Percentiles rank a stretch among this genome's conserved stretches.
Evolutionary conservation across 1,139 yeast genomes (phyloP).

Genomic region (Protomyces lactucae-debilis): DNA sequence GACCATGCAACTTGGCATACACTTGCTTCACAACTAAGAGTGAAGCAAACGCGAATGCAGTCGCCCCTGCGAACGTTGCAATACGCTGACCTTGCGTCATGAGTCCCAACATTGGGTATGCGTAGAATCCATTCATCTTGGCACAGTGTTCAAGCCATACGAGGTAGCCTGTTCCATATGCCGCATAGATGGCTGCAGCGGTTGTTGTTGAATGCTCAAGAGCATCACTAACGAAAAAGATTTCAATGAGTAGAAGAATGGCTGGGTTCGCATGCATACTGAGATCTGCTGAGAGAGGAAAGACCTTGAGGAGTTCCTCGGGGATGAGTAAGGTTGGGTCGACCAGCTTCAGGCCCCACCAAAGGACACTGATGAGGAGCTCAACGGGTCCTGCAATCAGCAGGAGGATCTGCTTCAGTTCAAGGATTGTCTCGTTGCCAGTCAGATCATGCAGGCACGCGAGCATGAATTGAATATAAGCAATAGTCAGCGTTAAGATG

Average conservation of each 20-base stretch:
- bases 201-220: neutral
- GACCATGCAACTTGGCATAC: conserved; percentile 8
- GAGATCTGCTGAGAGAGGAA: conserved; percentile 15
- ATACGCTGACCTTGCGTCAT: conserved; percentile 14
- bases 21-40: conserved; percentile 3
- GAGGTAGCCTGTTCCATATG: conserved; percentile 2
- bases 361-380: conserved; percentile 3
- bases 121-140: conserved; percentile 16
- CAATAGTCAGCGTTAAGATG: conserved; percentile 13
- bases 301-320: neutral
- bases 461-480: conserved; percentile 7
- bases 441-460: conserved; percentile 2
- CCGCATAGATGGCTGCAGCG: conserved; percentile 7
- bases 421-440: neutral
- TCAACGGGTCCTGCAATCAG: conserved; percentile 19
- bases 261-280: conserved; percentile 24
- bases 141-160: conserved; percentile 21
- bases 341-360: conserved; percentile 3
- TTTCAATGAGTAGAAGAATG: conserved; percentile 5
- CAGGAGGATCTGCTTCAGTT: neutral
- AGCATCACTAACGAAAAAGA: conserved; percentile 9
- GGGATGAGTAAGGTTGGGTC: conserved; percentile 9
- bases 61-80: conserved; percentile 17
- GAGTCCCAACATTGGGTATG: conserved; percentile 20
- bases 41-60: conserved; percentile 10